Evolutionary conservation across 768 basidiomycete species (phyloP).

Genomic region (Phaffia tasmanica): DNA sequence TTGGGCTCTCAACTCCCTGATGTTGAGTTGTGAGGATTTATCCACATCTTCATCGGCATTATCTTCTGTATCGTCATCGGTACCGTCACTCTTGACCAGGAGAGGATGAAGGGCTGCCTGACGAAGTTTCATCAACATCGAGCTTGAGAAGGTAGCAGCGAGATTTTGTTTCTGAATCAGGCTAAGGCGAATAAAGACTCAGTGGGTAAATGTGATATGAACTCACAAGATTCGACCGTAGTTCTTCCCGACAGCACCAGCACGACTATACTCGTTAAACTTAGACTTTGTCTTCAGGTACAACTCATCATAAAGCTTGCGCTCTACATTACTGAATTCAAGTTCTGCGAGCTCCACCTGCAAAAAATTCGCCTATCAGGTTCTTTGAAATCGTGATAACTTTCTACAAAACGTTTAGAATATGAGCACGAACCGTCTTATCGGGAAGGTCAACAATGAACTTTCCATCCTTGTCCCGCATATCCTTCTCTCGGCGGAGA

Average conservation of each 20-base stretch:
- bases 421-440: conserved; percentile 53
- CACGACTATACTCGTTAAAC: conserved; percentile 52
- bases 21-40: background rate
- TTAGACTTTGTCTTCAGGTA: conserved; percentile 65
- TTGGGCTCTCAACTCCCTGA: conserved; percentile 17
- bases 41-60: conserved; percentile 1
- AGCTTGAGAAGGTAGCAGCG: background rate
- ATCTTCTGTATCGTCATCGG: conserved; percentile 41
- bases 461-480: conserved; percentile 75
- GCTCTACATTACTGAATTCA: conserved; percentile 68
- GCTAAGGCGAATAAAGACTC: background rate
- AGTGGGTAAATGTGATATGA: background rate
- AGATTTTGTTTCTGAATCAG: background rate
- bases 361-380: background rate
- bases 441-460: conserved; percentile 76
- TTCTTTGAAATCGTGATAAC: background rate
- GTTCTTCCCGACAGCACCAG: conserved; percentile 66
- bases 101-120: conserved; percentile 86
- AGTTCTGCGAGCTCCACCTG: conserved; percentile 61
- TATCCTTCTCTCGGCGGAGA: conserved; percentile 81
- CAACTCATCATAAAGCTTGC: conserved; percentile 62
- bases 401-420: conserved; percentile 10
- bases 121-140: conserved; percentile 44
- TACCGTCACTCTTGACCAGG: conserved; percentile 53
- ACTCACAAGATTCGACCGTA: conserved; percentile 32